These are phyloP conservation scores for Larix sibirica DNA, from an alignment of 83 land plant species.

Conservation along the genomic window DNA sequence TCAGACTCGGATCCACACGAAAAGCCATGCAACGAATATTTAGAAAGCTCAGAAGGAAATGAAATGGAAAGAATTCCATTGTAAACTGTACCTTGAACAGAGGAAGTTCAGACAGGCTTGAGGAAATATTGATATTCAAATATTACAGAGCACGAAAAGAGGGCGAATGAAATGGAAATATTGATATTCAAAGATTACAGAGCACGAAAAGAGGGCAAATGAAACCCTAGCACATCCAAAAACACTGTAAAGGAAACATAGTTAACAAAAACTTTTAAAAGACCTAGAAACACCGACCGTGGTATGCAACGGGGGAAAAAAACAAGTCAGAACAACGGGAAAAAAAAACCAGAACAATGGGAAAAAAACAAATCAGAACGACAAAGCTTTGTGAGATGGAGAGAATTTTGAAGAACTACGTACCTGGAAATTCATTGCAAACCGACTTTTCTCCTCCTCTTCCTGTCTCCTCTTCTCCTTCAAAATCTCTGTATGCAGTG, in stretches of 20 bases:
- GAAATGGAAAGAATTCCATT: no score
- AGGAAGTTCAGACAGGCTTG: no score
- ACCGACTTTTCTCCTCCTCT: slow-evolving; percentile 1
- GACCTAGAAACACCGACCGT: neutral
- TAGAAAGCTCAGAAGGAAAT: no score
- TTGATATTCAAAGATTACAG: neutral
- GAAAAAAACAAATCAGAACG: no score
- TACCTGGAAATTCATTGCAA: neutral
- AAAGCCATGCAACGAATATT: no score
- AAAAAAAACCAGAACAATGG: no score
- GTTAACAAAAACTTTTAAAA: neutral
- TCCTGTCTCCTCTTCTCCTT: neutral
- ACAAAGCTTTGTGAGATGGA: neutral
- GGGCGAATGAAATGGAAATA: slow-evolving; percentile 16
- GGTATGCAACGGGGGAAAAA: neutral
- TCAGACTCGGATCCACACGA: no score
- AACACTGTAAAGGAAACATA: neutral
- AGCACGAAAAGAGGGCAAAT: slow-evolving; percentile 3
- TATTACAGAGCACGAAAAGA: neutral
- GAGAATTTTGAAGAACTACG: neutral
- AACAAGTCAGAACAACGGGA: no score
- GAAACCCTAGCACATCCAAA: slow-evolving; percentile 9
- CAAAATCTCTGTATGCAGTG: neutral
- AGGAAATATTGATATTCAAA: neutral
- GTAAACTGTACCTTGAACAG: no score